Evolutionary conservation across 768 basidiomycete genomes (phyloP), one percentile per base, ranked within the genome.

Genomic region (Naganishia friedmannii): DNA sequence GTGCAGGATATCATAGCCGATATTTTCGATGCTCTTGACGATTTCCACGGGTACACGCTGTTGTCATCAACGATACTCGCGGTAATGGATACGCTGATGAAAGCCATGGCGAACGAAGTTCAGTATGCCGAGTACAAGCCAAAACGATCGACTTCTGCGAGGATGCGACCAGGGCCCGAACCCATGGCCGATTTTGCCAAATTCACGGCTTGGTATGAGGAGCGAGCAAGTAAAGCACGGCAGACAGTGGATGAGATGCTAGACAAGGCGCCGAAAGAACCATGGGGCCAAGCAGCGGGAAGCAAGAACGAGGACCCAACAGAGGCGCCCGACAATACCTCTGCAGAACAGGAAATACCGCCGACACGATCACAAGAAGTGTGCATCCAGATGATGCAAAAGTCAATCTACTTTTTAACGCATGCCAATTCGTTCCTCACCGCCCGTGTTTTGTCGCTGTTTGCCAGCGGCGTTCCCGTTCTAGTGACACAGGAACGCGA

Each of bases 1-100:
- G 93, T 96, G 9, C 88, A 89, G 17, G 96, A 97, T 79, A 88
- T 98, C 12, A 93, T 98, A 12, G 95, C 96, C 80, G 94, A 96
- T 79, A 94, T 95, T 71, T 98, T 98, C 74, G 95, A 97, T 80
- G 88, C 93, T 32, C 84, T 98, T 23, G 96, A 98, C 76, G 93
- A 96, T 73, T 98, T 87, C 78, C 95, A 98, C 79, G 95, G 93
- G 17, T 97, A 99, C 81, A 87, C 88, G 26, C 78, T 88, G 31
- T 82, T 98, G 26, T 91, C 94, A 1, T 90, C 93, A 72, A 90
- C 92, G 0, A 84, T 99, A 3, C 84, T 97, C 29, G 91, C 91
- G 55, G 94, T 96, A 9, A 81, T 99, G 54, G 86, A 86, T 51
- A 91, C 95, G 72, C 88, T 99, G 13, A 85, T 96, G 67, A 87